These are phyloP conservation scores for Trichoderma sp. DNA, from an alignment of 2,329 filamentous ascomycete genomes.

Conservation along the genomic window DNA sequence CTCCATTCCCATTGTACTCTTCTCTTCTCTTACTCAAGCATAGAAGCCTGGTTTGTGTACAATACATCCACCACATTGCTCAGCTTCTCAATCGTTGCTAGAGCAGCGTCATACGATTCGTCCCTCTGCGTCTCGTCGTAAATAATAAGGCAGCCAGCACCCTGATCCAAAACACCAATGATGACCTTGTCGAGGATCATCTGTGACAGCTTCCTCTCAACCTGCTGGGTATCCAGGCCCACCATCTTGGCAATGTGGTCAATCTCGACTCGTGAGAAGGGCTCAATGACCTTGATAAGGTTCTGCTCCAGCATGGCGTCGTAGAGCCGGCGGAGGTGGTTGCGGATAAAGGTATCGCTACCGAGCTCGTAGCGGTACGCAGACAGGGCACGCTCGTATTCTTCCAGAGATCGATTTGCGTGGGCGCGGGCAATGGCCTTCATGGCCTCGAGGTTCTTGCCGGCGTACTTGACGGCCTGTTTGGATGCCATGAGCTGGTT, in stretches of 20 bases:
- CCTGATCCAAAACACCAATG: constrained; percentile 94
- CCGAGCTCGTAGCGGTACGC: constrained; percentile 93
- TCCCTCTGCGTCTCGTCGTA: constrained; percentile 95
- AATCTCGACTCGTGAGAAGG: constrained; percentile 96
- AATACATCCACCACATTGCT: constrained; percentile 96
- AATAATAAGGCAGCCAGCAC: constrained; percentile 95
- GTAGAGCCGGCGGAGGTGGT: constrained; percentile 92
- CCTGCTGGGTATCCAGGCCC: constrained; percentile 90
- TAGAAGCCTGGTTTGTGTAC: constrained; percentile 95
- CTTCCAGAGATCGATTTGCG: constrained; percentile 91
- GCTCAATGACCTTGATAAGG: constrained; percentile 99
- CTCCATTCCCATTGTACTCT: constrained; percentile 27
- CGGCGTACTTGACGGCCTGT: constrained; percentile 94
- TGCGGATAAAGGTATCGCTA: constrained; percentile 93
- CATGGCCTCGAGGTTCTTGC: constrained; percentile 96
- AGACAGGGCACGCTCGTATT: constrained; percentile 92
- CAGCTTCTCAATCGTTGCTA: constrained; percentile 95
- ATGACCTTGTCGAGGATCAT: constrained; percentile 99
- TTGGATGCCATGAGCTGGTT: constrained; percentile 93
- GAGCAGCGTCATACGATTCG: constrained; percentile 88
- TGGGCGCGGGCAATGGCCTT: constrained; percentile 97
- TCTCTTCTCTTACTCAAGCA: constrained; percentile 74
- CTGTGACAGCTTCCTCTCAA: constrained; percentile 96
- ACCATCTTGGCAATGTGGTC: constrained; percentile 98
- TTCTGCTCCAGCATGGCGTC: constrained; percentile 99